These are phyloP conservation scores for Arabidopsis hybrid DNA, from an alignment of 441 rosid species.

Conservation along the genomic window DNA sequence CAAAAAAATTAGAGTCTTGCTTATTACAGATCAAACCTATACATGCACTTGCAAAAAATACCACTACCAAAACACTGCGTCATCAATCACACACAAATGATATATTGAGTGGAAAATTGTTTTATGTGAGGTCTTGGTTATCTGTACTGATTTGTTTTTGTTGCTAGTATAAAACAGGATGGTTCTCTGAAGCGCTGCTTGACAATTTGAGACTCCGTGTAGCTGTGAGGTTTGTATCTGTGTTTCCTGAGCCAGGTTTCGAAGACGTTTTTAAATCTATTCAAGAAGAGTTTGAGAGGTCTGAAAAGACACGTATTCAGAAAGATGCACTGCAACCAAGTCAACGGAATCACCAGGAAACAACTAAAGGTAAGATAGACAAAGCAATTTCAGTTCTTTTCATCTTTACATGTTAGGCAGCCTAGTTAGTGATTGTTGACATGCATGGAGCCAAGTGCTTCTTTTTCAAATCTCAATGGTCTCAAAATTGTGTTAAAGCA, in stretches of 20 bases:
- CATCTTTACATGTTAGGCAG: slow-evolving; percentile 17
- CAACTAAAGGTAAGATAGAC: slow-evolving; percentile 51
- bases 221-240: slow-evolving; percentile 22
- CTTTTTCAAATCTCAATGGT: neutral
- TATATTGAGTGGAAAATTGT: neutral
- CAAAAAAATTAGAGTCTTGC: slow-evolving; percentile 38
- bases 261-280: slow-evolving; percentile 23
- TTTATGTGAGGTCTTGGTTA: slow-evolving; percentile 16
- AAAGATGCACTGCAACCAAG: slow-evolving; percentile 38
- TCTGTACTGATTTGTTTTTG: slow-evolving; percentile 34
- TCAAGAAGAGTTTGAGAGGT: slow-evolving; percentile 22
- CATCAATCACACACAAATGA: slow-evolving; percentile 1
- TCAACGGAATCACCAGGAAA: slow-evolving; percentile 54
- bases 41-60: slow-evolving; percentile 17
- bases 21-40: slow-evolving; percentile 13
- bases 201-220: slow-evolving; percentile 21
- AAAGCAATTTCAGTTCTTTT: neutral
- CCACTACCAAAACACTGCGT: neutral
- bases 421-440: slow-evolving; percentile 3
- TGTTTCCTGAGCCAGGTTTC: slow-evolving; percentile 22
- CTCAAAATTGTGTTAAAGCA: neutral
- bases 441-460: neutral
- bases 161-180: slow-evolving; percentile 53
- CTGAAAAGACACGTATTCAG: slow-evolving; percentile 21
- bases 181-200: slow-evolving; percentile 19